Conservation (phyloP, 352 stramenopile genomes). For the Pythium biforme region DNA sequence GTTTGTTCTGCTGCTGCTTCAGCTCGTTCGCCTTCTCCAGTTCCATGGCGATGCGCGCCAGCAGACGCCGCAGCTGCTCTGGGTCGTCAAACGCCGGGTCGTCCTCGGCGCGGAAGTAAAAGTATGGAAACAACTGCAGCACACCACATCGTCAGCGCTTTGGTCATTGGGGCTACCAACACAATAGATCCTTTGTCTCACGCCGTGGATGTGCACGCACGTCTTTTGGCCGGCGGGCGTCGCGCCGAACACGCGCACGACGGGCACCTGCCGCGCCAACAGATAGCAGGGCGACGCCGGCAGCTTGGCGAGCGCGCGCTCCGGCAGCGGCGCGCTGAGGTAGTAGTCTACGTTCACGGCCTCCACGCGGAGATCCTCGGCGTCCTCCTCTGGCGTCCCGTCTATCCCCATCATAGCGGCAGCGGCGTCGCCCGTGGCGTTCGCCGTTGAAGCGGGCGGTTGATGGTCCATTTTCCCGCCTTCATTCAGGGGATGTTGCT, state of each 20-base stretch:
- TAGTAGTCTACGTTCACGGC: constrained; percentile 84
- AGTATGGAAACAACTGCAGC: constrained; percentile 81
- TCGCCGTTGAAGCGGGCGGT: neutral
- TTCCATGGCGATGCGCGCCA: constrained; percentile 72
- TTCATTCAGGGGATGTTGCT: constrained; percentile 3
- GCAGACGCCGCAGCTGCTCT: constrained; percentile 46
- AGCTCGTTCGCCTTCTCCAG: constrained; percentile 54
- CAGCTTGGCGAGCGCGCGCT: constrained; percentile 39
- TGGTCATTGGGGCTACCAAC: neutral
- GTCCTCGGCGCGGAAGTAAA: constrained; percentile 81
- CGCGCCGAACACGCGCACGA: constrained; percentile 88
- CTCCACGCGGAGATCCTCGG: constrained; percentile 63
- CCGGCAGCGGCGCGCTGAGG: constrained; percentile 62
- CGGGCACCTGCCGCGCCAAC: constrained; percentile 66
- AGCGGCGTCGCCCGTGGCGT: neutral
- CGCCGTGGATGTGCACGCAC: constrained; percentile 88
- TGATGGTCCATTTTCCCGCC: constrained; percentile 10
- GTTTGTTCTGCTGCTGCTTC: constrained; percentile 43
- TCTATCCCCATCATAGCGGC: too few relatives aligned
- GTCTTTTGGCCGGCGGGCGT: constrained; percentile 89
- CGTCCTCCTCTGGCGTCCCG: constrained; percentile 17
- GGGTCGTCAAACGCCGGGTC: constrained; percentile 67
- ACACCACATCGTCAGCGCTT: neutral
- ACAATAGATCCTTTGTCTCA: constrained; percentile 19
- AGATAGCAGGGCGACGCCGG: constrained; percentile 66